These are phyloP conservation scores for Candida pseudoviswanathii DNA, from an alignment of 1,139 yeast genomes.

Conservation along the genomic window DNA sequence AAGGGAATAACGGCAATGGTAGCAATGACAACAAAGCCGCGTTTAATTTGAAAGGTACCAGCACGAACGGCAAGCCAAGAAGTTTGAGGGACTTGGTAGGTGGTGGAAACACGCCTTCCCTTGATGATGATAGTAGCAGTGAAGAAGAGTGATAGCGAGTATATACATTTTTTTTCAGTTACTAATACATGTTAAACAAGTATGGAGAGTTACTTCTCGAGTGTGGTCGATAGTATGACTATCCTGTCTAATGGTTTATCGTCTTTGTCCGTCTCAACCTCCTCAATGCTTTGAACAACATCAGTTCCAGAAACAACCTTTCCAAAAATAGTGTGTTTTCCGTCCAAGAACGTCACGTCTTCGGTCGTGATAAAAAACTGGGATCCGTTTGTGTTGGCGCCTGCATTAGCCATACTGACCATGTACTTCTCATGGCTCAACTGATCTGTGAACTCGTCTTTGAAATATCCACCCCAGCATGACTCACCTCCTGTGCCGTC, in stretches of 20 bases:
- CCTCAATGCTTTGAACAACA: slow-evolving; percentile 39
- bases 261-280: slow-evolving; percentile 30
- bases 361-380: slow-evolving; percentile 47
- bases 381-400: slow-evolving; percentile 46
- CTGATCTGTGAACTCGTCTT: slow-evolving; percentile 39
- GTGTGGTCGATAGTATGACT: slow-evolving; percentile 22
- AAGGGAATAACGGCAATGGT: slow-evolving; percentile 14
- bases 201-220: slow-evolving; percentile 4
- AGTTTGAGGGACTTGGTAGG: slow-evolving; percentile 44
- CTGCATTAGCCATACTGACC: slow-evolving; percentile 46
- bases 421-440: slow-evolving; percentile 36
- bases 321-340: slow-evolving; percentile 44
- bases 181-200: no score
- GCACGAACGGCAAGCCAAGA: slow-evolving; percentile 31
- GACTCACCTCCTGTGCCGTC: slow-evolving; percentile 45
- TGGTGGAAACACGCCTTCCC: slow-evolving; percentile 19
- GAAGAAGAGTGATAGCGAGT: slow-evolving; percentile 34
- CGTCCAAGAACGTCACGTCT: slow-evolving; percentile 46
- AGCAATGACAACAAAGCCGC: slow-evolving; percentile 3
- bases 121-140: slow-evolving; percentile 39
- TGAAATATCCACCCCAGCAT: slow-evolving; percentile 37
- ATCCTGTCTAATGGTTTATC: slow-evolving; percentile 26
- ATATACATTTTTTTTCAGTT: neutral
- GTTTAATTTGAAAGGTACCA: neutral
- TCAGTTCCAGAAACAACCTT: slow-evolving; percentile 43